Base-by-base conservation (phyloP, 768 basidiomycete genomes). In the Lentinula boryana region DNA sequence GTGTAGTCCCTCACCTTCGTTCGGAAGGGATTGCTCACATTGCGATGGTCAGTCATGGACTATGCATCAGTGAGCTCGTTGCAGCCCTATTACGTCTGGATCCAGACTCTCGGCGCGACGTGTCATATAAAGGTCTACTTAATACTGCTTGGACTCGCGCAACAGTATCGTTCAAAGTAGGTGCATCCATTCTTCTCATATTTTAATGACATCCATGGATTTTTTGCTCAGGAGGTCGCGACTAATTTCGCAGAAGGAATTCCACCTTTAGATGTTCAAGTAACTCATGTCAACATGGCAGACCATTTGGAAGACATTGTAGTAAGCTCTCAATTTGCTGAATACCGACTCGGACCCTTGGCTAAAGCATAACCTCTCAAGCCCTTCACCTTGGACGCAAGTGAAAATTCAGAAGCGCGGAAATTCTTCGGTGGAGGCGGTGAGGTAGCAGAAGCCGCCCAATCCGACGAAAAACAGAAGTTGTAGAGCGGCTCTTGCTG, bases 71-170 rank as follows among this genome's bases (percentile, higher is more conserved):
- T 50, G 84, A 86, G 69, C 65, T 89, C 15, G 70, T 90, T 13
- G 71, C 78, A 15, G 84, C 82, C 10, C 66, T 91, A 16, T 64
- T 90, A 27, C 70, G 73, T 46, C 63, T 81, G 49, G 81, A 83
- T 66, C 82, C 80, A 48, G 74, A 76, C 60, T 76, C 81, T 43
- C 70, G 74, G 8, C 68, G 70, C 8, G 76, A 73, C 33, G 68
- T 66, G 33, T 72, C 59, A 35, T 77, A 71, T 60, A 73, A 63
- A 60, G 88, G 88, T 3, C 70, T 91, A 56, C 43, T 75, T 62
- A 91, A 91, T 66, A 91, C 89, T 0, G 89, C 85, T n/a, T 91
- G 89, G 89, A 84, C 83, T 35, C 76, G 87, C 54, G 76, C 81
- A 10, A 75, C 75, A 54, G 81, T 70, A 51, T 75, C 68, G 61